phyloP scores from a whole-genome alignment of 2,329 filamentous ascomycete genomes.

The Neofusicoccum laricinum region DNA sequence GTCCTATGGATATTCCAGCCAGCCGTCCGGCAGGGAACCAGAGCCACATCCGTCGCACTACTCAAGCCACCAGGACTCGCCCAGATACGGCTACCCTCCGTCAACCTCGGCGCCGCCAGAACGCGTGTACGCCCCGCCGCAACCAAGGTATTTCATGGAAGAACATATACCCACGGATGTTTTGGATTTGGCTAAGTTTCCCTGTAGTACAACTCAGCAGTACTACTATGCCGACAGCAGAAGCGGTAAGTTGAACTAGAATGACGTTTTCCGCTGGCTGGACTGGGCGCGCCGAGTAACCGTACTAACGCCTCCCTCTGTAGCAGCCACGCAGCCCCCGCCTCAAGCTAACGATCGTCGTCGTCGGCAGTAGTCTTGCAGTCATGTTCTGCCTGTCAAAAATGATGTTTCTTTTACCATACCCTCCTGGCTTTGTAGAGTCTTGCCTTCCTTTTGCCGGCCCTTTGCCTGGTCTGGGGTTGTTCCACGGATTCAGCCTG shows the following conservation, averaged over 20 bases:
- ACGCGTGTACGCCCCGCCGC: slow-evolving; percentile 15
- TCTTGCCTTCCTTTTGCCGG: slow-evolving; percentile 7
- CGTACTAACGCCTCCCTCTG: slow-evolving; percentile 11
- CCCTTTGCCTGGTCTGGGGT: slow-evolving; percentile 7
- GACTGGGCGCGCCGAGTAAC: slow-evolving; percentile 1
- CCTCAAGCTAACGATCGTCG: slow-evolving; percentile 18
- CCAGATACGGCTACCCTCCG: slow-evolving; percentile 22
- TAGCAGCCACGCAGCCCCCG: slow-evolving; percentile 16
- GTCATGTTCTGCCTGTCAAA: not conserved
- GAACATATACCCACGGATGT: slow-evolving; percentile 15
- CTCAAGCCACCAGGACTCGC: slow-evolving; percentile 8
- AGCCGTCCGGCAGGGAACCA: slow-evolving; percentile 26
- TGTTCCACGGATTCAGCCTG: slow-evolving; percentile 13
- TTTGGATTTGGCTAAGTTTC: slow-evolving; percentile 18
- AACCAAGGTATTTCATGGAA: slow-evolving; percentile 38
- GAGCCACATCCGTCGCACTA: slow-evolving; percentile 9
- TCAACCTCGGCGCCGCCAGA: slow-evolving; percentile 22
- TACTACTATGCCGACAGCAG: slow-evolving; percentile 18
- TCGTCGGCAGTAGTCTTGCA: slow-evolving; percentile 16
- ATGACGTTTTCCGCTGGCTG: not conserved
- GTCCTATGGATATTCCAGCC: slow-evolving; percentile 28
- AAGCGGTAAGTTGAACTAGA: slow-evolving; percentile 14
- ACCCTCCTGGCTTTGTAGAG: slow-evolving; percentile 13
- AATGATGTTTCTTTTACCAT: slow-evolving; percentile 15
- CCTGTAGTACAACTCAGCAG: slow-evolving; percentile 15